A percentile compares a stretch with the other conserved stretches of the same genome.
phyloP scores from a whole-genome alignment of 768 basidiomycete genomes.

The Saitozyma podzolica region DNA sequence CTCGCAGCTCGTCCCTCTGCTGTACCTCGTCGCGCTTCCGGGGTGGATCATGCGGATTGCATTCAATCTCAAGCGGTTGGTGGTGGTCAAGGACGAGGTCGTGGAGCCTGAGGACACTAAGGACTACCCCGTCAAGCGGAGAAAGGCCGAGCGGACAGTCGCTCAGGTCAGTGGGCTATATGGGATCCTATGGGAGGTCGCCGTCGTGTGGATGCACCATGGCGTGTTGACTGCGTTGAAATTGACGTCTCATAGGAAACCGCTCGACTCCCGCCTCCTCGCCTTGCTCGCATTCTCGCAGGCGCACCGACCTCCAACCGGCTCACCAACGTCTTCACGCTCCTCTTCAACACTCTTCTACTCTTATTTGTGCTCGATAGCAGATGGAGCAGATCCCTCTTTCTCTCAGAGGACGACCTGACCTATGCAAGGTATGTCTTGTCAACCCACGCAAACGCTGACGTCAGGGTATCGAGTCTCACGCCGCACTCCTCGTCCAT shows the following conservation, averaged over 20 bases:
- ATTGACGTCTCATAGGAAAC: background rate
- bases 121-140: background rate
- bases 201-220: background rate
- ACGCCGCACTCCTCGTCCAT: slow-evolving; percentile 13
- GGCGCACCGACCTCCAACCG: slow-evolving; percentile 10
- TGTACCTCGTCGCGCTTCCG: slow-evolving; percentile 5
- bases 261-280: slow-evolving; percentile 7
- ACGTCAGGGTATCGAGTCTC: slow-evolving; percentile 2
- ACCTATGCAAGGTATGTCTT: slow-evolving; percentile 13
- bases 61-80: slow-evolving; percentile 1
- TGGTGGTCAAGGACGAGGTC: slow-evolving; percentile 3
- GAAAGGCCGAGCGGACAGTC: slow-evolving; percentile 7
- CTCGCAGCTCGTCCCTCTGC: slow-evolving; percentile 2
- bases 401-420: slow-evolving; percentile 3
- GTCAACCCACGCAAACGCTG: background rate
- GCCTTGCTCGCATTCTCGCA: background rate
- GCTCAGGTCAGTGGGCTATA: slow-evolving; percentile 8
- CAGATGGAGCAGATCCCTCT: slow-evolving; percentile 1
- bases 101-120: slow-evolving; percentile 7
- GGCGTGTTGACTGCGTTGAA: background rate
- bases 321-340: slow-evolving; percentile 9
- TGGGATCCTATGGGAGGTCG: slow-evolving; percentile 3
- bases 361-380: slow-evolving; percentile 8
- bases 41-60: slow-evolving; percentile 3
- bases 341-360: slow-evolving; percentile 16